Conservation (phyloP, 2,329 filamentous ascomycete species). For the Plectosphaerella cucumerina region DNA sequence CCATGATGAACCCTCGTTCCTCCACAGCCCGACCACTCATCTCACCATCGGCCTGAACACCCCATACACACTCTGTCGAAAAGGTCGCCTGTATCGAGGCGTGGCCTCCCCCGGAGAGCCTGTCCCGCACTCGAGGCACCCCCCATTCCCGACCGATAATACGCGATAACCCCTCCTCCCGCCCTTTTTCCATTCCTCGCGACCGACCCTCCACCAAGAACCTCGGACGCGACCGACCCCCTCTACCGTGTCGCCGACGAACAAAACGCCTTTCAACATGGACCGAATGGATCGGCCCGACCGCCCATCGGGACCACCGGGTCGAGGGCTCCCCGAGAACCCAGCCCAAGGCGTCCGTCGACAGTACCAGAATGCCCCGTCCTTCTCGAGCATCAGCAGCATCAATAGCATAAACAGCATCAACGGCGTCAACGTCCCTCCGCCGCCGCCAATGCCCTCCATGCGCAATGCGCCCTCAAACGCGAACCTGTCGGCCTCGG, state of each 20-base stretch:
- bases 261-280: background rate
- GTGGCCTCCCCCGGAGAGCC: too few species aligned
- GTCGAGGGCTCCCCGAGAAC: slow-evolving; percentile 36
- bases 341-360: slow-evolving; percentile 30
- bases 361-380: slow-evolving; percentile 27
- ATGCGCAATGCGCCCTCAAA: slow-evolving; percentile 42
- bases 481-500: slow-evolving; percentile 44
- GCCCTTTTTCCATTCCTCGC: too few species aligned
- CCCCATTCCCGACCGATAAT: slow-evolving; percentile 5
- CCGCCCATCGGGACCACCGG: slow-evolving; percentile 21
- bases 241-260: too few species aligned
- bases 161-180: background rate
- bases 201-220: too few species aligned
- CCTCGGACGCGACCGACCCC: too few species aligned
- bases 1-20: background rate
- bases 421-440: slow-evolving; percentile 13
- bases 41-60: background rate
- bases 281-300: slow-evolving; percentile 14
- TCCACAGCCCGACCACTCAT: background rate
- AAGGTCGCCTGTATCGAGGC: too few species aligned
- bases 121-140: slow-evolving; percentile 10
- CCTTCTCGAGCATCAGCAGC: slow-evolving; percentile 29
- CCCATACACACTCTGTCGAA: too few species aligned
- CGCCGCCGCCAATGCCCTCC: slow-evolving; percentile 35
- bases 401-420: too few species aligned